phyloP scores from a whole-genome alignment of 306 rosid genomes.

The Vicia villosa region DNA sequence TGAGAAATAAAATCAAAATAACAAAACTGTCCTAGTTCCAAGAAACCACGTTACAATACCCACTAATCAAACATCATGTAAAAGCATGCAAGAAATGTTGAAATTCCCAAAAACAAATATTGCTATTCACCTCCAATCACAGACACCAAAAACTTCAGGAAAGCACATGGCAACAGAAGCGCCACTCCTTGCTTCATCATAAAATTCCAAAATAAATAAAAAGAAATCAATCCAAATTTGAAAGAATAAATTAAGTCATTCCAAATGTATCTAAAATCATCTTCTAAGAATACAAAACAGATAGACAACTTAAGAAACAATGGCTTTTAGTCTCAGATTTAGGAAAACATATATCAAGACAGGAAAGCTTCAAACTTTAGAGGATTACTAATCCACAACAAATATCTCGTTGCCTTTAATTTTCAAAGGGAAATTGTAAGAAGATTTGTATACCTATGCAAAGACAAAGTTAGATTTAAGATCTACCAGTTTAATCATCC shows the following conservation, averaged over 20 bases:
- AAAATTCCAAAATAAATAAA: conserved; percentile 19
- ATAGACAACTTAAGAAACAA: conserved; percentile 6
- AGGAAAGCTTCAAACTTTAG: conserved; percentile 1
- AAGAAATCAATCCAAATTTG: conserved; percentile 24
- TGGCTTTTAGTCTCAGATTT: conserved; percentile 5
- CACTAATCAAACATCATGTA: conserved; percentile 27
- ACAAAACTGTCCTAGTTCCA: conserved; percentile 4
- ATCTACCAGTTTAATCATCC: neutral
- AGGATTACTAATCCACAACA: conserved; percentile 8
- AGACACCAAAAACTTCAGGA: conserved; percentile 21
- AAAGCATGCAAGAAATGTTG: conserved; percentile 18
- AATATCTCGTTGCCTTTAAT: conserved; percentile 12
- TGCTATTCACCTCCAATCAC: conserved; percentile 17
- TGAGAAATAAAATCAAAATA: neutral
- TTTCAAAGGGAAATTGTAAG: conserved; percentile 23
- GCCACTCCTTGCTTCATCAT: conserved; percentile 1
- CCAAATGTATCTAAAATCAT: conserved; percentile 11
- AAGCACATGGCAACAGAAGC: neutral
- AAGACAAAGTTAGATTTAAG: neutral
- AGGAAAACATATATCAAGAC: neutral
- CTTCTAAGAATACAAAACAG: conserved; percentile 1
- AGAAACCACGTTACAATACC: conserved; percentile 9
- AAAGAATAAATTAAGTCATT: conserved; percentile 15
- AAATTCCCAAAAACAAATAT: conserved; percentile 5
- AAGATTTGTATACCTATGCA: neutral